phyloP scores from a whole-genome alignment of 768 basidiomycete genomes.

The Calocybe gangraenosa region DNA sequence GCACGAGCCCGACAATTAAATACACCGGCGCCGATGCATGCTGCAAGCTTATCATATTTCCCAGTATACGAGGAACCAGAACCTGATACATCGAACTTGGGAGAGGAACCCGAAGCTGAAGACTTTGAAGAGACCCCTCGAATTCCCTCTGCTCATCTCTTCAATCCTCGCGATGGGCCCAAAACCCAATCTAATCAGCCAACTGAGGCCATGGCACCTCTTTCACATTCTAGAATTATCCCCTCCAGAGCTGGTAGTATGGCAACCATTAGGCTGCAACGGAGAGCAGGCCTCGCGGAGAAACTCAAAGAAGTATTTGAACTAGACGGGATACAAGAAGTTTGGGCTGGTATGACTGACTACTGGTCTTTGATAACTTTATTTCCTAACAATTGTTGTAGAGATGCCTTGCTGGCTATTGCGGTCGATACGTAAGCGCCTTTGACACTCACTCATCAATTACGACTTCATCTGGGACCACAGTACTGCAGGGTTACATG shows the following conservation, averaged over 20 bases:
- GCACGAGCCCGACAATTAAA: conserved; percentile 56
- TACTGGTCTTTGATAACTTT: background rate
- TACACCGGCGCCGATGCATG: conserved; percentile 19
- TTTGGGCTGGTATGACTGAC: conserved; percentile 62
- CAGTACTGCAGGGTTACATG: conserved; percentile 96
- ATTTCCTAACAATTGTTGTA: conserved; percentile 20
- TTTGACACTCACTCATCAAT: too few species aligned
- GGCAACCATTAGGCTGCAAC: conserved; percentile 65
- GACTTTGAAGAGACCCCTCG: conserved; percentile 59
- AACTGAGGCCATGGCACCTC: background rate
- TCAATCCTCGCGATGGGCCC: conserved; percentile 18
- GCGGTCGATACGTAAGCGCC: conserved; percentile 76
- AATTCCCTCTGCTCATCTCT: conserved; percentile 19
- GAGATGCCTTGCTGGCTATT: conserved; percentile 96
- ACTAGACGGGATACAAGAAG: conserved; percentile 75
- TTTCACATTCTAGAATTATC: conserved; percentile 14
- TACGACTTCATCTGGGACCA: conserved; percentile 1
- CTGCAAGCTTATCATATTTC: conserved; percentile 15
- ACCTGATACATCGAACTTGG: conserved; percentile 32
- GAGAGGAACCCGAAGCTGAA: conserved; percentile 47
- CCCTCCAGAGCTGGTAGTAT: conserved; percentile 56
- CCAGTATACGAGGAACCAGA: conserved; percentile 32
- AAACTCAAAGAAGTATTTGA: conserved; percentile 90
- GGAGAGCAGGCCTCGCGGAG: conserved; percentile 73
- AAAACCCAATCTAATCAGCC: conserved; percentile 2